These are phyloP conservation scores for Physocladia obscura DNA, from an alignment of 192 early-diverging fungal genomes.

Conservation along the genomic window DNA sequence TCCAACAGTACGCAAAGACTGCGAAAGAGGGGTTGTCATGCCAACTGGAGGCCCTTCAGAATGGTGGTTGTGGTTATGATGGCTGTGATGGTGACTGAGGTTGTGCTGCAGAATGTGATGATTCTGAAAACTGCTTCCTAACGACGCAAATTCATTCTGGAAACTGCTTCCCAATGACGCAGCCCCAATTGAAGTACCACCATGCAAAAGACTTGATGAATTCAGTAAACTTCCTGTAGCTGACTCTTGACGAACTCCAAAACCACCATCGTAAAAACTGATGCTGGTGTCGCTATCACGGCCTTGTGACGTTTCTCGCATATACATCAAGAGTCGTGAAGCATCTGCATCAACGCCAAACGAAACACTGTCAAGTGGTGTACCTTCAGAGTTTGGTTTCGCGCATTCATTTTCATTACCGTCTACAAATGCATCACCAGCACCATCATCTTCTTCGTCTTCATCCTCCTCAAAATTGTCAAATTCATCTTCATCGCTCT, in stretches of 20 bases:
- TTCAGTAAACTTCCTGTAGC: neutral
- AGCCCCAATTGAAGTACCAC: neutral
- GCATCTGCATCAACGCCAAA: neutral
- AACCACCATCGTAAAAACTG: neutral
- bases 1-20: neutral
- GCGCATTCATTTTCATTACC: no score
- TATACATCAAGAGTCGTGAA: neutral
- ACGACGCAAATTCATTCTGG: no score
- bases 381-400: no score
- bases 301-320: neutral
- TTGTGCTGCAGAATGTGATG: no score
- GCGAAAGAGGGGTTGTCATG: neutral
- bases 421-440: neutral
- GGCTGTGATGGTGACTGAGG: no score
- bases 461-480: neutral
- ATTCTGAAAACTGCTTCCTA: neutral
- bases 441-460: constrained; percentile 12
- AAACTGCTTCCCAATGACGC: no score
- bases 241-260: neutral
- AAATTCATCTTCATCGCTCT: neutral
- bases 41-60: neutral
- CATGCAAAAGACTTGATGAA: neutral
- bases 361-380: neutral
- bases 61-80: no score
- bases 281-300: neutral